These are phyloP conservation scores for Cyclocybe aegerita DNA, from an alignment of 768 basidiomycete genomes.

Conservation along the genomic window DNA sequence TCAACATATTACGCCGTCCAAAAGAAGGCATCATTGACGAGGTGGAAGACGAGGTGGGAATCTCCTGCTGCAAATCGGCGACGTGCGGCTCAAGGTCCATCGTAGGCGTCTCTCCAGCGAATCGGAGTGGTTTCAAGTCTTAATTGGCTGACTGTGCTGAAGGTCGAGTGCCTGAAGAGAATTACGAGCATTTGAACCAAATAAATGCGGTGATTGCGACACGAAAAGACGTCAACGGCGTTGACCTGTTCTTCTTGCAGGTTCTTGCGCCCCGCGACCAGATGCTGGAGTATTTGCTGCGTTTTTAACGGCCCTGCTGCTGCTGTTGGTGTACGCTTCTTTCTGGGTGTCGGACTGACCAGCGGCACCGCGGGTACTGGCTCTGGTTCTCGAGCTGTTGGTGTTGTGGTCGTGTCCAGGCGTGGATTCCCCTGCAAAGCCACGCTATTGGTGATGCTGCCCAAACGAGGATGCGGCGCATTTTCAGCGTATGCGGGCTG, in stretches of 20 bases:
- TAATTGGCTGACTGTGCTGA: constrained; percentile 16
- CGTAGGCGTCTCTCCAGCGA: constrained; percentile 20
- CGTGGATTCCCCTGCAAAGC: too few relatives aligned
- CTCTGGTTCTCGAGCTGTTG: too few relatives aligned
- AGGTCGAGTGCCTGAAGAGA: constrained; percentile 5
- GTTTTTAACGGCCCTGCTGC: not conserved
- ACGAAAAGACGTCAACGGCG: not conserved
- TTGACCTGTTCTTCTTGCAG: constrained; percentile 1
- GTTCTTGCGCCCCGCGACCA: too few relatives aligned
- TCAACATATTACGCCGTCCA: not conserved
- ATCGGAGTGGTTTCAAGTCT: constrained; percentile 22
- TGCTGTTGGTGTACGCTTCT: not conserved
- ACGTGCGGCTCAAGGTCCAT: constrained; percentile 20
- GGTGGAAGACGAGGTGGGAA: constrained; percentile 18
- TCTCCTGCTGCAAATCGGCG: constrained; percentile 20
- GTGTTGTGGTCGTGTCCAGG: too few relatives aligned
- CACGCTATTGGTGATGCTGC: too few relatives aligned
- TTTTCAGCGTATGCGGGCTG: too few relatives aligned
- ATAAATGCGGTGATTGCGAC: not conserved
- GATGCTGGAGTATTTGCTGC: not conserved
- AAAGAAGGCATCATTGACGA: not conserved
- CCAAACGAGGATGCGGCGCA: too few relatives aligned
- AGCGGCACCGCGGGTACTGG: not conserved
- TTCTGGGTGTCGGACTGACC: not conserved
- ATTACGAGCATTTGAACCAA: not conserved